Evolutionary conservation across 2,329 filamentous ascomycete genomes (phyloP).

Genomic region (Calcarisporium arbuscula): DNA sequence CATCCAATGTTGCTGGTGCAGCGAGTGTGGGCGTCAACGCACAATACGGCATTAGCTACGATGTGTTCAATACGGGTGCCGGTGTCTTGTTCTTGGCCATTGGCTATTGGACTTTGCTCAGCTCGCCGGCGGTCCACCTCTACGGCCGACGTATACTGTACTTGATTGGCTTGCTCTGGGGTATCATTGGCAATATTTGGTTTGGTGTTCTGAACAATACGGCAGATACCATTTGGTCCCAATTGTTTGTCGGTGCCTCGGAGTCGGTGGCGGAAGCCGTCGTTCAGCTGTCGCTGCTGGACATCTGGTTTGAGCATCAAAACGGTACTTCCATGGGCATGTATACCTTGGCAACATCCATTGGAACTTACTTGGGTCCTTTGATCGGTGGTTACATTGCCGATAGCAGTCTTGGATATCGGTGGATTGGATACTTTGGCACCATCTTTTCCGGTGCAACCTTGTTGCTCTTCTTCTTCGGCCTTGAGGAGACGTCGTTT

Average conservation of each 20-base stretch:
- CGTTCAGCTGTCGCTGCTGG: conserved; percentile 50
- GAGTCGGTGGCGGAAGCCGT: conserved; percentile 50
- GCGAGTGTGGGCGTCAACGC: conserved; percentile 43
- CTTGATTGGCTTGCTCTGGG: conserved; percentile 42
- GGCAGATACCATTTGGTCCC: conserved; percentile 45
- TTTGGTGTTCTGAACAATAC: conserved; percentile 38
- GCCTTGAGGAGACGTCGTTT: conserved; percentile 46
- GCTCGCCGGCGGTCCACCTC: conserved; percentile 45
- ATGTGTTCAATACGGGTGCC: conserved; percentile 48
- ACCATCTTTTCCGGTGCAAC: conserved; percentile 42
- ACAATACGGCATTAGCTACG: conserved; percentile 44
- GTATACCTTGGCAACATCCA: conserved; percentile 48
- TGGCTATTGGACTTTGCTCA: conserved; percentile 48
- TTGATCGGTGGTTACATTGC: conserved; percentile 46
- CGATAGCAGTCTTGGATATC: conserved; percentile 40
- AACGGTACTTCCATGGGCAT: conserved; percentile 47
- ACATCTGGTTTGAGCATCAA: conserved; percentile 53
- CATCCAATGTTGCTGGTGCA: conserved; percentile 48
- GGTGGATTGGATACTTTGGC: conserved; percentile 47
- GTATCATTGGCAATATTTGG: conserved; percentile 47
- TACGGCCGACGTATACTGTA: conserved; percentile 51
- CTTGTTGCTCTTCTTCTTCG: conserved; percentile 42
- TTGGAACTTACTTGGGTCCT: conserved; percentile 50
- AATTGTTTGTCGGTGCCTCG: conserved; percentile 51
- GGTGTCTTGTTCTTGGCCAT: conserved; percentile 50